These are phyloP conservation scores for Solanum lycopersicoides DNA, from an alignment of 257 asterid genomes.

Conservation along the genomic window DNA sequence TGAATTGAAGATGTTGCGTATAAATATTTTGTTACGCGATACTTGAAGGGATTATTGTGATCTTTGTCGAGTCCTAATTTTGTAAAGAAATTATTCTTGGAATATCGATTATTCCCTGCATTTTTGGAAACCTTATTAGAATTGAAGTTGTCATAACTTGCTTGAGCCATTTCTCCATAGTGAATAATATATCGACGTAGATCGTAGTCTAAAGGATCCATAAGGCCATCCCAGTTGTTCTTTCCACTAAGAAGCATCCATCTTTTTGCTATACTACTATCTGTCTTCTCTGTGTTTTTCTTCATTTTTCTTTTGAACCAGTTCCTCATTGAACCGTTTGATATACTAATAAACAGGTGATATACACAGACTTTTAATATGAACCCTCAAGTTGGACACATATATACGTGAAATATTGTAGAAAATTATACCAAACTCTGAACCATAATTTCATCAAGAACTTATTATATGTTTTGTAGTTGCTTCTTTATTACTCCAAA, in stretches of 20 bases:
- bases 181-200: conserved; percentile 34
- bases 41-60: conserved; percentile 18
- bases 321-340: background rate
- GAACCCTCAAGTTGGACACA: background rate
- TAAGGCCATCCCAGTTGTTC: conserved; percentile 31
- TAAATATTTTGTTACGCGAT: conserved; percentile 27
- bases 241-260: conserved; percentile 42
- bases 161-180: conserved; percentile 42
- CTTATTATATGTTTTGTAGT: background rate
- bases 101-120: conserved; percentile 12
- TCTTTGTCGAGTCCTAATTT: conserved; percentile 21
- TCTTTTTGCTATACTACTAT: conserved; percentile 13
- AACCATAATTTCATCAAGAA: background rate
- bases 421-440: background rate
- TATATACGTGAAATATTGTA: background rate
- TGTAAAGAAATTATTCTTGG: conserved; percentile 15
- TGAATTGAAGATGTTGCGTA: conserved; percentile 32
- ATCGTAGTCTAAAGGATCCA: conserved; percentile 43
- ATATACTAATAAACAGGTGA: background rate
- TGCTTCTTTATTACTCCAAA: background rate
- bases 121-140: conserved; percentile 14
- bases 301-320: background rate
- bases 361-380: background rate
- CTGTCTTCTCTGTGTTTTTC: background rate
- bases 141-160: conserved; percentile 37